Evolutionary conservation across 2,329 filamentous ascomycete species (phyloP), one percentile per base, ranked within the genome.

Genomic region (Botrytis medusae): DNA sequence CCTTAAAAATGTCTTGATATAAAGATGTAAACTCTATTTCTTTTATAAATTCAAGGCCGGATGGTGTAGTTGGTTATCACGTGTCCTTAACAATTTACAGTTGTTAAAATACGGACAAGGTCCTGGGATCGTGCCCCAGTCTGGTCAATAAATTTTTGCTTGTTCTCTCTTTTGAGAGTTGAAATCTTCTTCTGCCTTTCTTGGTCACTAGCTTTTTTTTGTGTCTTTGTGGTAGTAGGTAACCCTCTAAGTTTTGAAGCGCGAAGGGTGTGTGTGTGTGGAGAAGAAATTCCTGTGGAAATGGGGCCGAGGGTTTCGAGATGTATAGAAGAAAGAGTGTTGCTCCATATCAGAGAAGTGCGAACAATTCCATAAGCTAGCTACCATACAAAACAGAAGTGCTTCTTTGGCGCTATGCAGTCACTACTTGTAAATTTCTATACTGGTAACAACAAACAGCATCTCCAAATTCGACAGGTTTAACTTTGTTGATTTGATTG

Each of bases 21-120:
- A 22, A 12, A 12, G 0, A 22, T 6, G 37, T 22, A 12, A 9
- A 1, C 8, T 0, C 3, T 0, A 1, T 12, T 0, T 2, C 16
- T 3, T 14, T 3, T 14, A 61, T 14, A 1, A 20, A 37, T 4
- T 12, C 2, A 40, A 40, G 59, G 59, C 59, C 34, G 59, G 59
- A 61, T 61, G 59, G 59, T 61, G 59, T 61, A 61, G 59, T 61
- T 61, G 59, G 59, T 61, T 61, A 61, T 61, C 59, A 61, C 59
- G 59, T 40, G 34, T 61, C 59, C 59, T 61, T 61, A 61, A 61
- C 59, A 61, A 61, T n/a, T 1, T 34, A 34, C 29, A 59, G 14
- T n/a, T n/a, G 59, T 40, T 40, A 18, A n/a, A 61, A n/a, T 61
- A n/a, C 59, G 59, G 59, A 61, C 59, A 61, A 61, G 59, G 59